A percentile compares a stretch with the other conserved stretches of the same genome.
phyloP scores from a whole-genome alignment of 108 stramenopile genomes.

The Parietichytrium sp. region DNA sequence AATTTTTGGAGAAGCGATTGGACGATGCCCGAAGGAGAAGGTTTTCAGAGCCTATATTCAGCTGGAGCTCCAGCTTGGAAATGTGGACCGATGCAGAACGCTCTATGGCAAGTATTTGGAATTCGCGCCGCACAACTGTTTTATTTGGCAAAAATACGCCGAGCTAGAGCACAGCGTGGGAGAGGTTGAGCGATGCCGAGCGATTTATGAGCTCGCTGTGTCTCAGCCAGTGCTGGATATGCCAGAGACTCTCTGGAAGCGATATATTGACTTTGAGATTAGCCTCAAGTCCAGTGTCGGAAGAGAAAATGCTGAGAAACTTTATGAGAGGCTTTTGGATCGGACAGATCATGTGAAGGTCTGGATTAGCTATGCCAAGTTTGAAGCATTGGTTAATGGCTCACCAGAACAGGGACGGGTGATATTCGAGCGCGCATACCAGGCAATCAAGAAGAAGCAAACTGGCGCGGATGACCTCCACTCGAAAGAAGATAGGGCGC shows the following conservation, averaged over 20 bases:
- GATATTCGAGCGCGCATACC: slow-evolving; percentile 79
- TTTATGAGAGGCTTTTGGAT: slow-evolving; percentile 89
- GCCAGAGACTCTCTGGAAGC: slow-evolving; percentile 96
- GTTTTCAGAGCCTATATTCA: slow-evolving; percentile 89
- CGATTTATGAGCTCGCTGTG: slow-evolving; percentile 91
- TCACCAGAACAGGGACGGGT: slow-evolving; percentile 71
- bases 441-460: slow-evolving; percentile 72
- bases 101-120: slow-evolving; percentile 90
- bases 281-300: slow-evolving; percentile 60
- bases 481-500: slow-evolving; percentile 84
- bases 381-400: slow-evolving; percentile 45
- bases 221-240: slow-evolving; percentile 85
- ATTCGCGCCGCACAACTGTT: slow-evolving; percentile 81
- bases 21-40: slow-evolving; percentile 85
- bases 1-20: slow-evolving; percentile 87
- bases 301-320: slow-evolving; percentile 63
- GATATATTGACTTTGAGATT: slow-evolving; percentile 96
- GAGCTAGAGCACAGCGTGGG: slow-evolving; percentile 87
- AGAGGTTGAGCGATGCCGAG: slow-evolving; percentile 86
- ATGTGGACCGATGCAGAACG: slow-evolving; percentile 91
- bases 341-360: slow-evolving; percentile 90
- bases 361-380: slow-evolving; percentile 59
- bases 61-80: slow-evolving; percentile 89
- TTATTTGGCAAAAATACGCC: slow-evolving; percentile 86
- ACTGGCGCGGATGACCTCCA: slow-evolving; percentile 45